These are phyloP conservation scores for Neurospora intermedia DNA, from an alignment of 495 filamentous ascomycete species.

Conservation along the genomic window DNA sequence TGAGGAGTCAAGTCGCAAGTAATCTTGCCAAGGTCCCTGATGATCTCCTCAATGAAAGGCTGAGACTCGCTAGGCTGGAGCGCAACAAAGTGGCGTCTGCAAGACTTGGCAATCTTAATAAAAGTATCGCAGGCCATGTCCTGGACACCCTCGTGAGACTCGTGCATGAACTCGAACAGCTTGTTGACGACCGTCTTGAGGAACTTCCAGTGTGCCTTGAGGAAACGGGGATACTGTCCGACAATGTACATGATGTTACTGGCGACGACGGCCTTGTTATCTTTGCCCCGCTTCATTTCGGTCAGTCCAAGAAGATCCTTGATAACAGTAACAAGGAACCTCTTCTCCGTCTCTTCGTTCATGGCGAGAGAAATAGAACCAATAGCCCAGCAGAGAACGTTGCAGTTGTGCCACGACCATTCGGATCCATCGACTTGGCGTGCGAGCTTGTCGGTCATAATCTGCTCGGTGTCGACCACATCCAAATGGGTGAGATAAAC, in stretches of 20 bases:
- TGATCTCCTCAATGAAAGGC: constrained; percentile 98
- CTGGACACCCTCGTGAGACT: constrained; percentile 98
- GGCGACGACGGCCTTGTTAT: constrained; percentile 98
- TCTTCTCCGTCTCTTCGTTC: constrained; percentile 98
- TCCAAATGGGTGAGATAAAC: constrained; percentile 97
- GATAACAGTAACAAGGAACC: constrained; percentile 95
- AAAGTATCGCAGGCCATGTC: constrained; percentile 99
- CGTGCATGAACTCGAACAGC: constrained; percentile 99
- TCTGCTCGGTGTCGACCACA: constrained; percentile 91
- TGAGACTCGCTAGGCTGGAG: constrained; percentile 89
- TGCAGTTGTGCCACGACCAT: constrained; percentile 99
- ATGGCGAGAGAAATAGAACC: constrained; percentile 97
- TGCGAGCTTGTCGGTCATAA: constrained; percentile 97
- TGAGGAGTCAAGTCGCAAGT: constrained; percentile 90
- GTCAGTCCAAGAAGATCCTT: constrained; percentile 97
- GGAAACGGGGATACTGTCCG: constrained; percentile 92
- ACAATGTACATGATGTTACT: constrained; percentile 99
- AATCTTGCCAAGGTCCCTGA: constrained; percentile 87
- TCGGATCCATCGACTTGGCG: constrained; percentile 89
- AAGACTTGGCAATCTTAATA: constrained; percentile 99
- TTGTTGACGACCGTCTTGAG: constrained; percentile 99
- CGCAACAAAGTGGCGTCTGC: constrained; percentile 92
- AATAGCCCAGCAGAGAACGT: constrained; percentile 98
- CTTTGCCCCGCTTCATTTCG: constrained; percentile 97
- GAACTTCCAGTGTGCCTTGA: constrained; percentile 99